Base-by-base conservation (phyloP, 2,329 filamentous ascomycete species). In the Didymella glomerata region DNA sequence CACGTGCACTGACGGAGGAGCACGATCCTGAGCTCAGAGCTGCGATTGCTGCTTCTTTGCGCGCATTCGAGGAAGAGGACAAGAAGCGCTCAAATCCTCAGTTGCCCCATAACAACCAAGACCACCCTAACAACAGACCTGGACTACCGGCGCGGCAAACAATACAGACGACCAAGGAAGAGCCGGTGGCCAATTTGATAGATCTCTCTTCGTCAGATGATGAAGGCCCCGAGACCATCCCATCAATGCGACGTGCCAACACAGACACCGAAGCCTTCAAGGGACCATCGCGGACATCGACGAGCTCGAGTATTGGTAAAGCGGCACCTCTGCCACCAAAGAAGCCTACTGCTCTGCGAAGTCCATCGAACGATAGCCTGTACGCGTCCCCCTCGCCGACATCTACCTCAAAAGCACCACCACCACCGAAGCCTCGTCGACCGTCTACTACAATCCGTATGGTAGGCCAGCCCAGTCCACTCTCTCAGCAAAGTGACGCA, bases 1-100 rank as follows among this genome's bases (percentile, higher is more conserved):
- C 48, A 24, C 41, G 48, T 32, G 60, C n/a, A 8, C n/a, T 60
- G 5, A 67, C 64, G n/a, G 77, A 79, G 32, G 76, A 83, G n/a
- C 76, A 82, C 38, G 81, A 83, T 53, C 78, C 79, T 6, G 80
- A 83, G 36, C 68, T 83, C 14, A 75, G 76, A 64, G 78, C 80
- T 32, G 81, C 81, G 1, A 82, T 84, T 41, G 78, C 78, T 28
- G 80, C 80, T 5, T 83, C 81, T 1, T 63, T 84, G 9, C 74
- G 75, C 20, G 78, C 81, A 28, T 74, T 82, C 68, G 80, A 83
- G 50, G 71, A 80, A 53, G 73, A 78, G 10, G 71, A 77, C 5
- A 62, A 58, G 44, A 68, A 68, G 76, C 68, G 75, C 62, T 56
- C 76, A 57, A 58, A 70, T 51, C 63, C 77, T 61, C 38, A 75